Percentiles rank a stretch among this genome's conserved stretches.
Evolutionary conservation across 1,139 yeast species (phyloP).

Genomic region (Saccharomyces pastorianus): DNA sequence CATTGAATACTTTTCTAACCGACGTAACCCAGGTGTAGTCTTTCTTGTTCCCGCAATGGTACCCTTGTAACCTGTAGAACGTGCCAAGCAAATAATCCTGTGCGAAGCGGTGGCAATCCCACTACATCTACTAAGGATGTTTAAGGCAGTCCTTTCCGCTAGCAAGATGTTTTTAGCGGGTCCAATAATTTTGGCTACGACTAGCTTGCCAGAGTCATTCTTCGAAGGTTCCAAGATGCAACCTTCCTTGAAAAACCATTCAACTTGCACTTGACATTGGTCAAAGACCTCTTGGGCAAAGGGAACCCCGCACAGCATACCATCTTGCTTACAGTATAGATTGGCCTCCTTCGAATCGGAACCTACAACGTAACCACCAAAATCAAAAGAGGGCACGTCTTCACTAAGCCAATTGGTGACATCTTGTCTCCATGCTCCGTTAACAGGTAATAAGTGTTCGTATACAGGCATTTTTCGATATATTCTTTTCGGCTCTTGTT

Average conservation of each 20-base stretch:
- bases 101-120: constrained; percentile 83
- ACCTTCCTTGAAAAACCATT: constrained; percentile 74
- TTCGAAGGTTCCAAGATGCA: constrained; percentile 43
- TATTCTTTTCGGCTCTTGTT: neutral
- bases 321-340: constrained; percentile 70
- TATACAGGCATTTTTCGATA: constrained; percentile 14
- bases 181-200: constrained; percentile 74
- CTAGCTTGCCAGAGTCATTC: constrained; percentile 44
- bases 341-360: constrained; percentile 61
- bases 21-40: constrained; percentile 91
- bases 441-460: constrained; percentile 59
- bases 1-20: constrained; percentile 88
- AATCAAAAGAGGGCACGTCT: constrained; percentile 89
- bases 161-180: constrained; percentile 69
- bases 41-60: constrained; percentile 94
- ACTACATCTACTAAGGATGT: constrained; percentile 71
- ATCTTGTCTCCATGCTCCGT: constrained; percentile 72
- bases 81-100: constrained; percentile 52
- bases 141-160: constrained; percentile 82
- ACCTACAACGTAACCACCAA: constrained; percentile 94
- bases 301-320: constrained; percentile 82
- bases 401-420: constrained; percentile 71
- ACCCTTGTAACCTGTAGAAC: constrained; percentile 67
- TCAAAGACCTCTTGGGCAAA: constrained; percentile 79
- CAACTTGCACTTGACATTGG: constrained; percentile 63